Base-by-base conservation (phyloP, 2,329 filamentous ascomycete species). In the Huntiella savannae region DNA sequence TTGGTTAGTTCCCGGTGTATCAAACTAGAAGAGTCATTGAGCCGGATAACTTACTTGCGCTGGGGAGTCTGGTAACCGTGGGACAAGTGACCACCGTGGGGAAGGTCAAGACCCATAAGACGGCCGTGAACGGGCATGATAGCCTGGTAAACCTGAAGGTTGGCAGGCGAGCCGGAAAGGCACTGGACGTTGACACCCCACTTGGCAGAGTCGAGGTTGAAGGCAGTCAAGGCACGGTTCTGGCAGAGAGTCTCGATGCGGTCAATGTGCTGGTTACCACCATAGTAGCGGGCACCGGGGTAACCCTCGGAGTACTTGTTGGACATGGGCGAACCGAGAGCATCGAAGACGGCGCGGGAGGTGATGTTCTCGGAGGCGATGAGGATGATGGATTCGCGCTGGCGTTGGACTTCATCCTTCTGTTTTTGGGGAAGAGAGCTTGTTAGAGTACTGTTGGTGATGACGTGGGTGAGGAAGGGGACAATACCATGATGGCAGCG, bases 291-390 rank as follows among this genome's bases (percentile, higher is more conserved):
- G 57, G 91, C 91, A 62, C 91, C 91, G 55, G 91, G 91, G 65
- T 94, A 94, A 54, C 91, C 91, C 73, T 98, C 91, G 13, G 86
- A 95, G 76, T 98, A 98, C 72, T 98, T 98, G 77, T 98, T 94
- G 66, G 83, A 85, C 82, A 91, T 92, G 63, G 82, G 81, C 49
- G 79, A 87, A 59, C 91, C 91, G 54, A 98, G 78, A 51, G 91
- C 91, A 69, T 98, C 87, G 69, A 94, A 94, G 59, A 98, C 91
- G 58, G 91, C 87, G 57, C 87, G 86, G 52, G 91, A 98, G 49
- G 91, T 98, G 67, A 98, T 87, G 73, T 98, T 98, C 72, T 98
- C 91, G 48, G 91, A 96, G 60, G 91, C 88, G 59, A 98, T 98
- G 62, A 98, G 79, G 60, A 96, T 84, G 66, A 98, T 93, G 57